phyloP scores from a whole-genome alignment of 768 basidiomycete species.

The Kwoniella sp. region DNA sequence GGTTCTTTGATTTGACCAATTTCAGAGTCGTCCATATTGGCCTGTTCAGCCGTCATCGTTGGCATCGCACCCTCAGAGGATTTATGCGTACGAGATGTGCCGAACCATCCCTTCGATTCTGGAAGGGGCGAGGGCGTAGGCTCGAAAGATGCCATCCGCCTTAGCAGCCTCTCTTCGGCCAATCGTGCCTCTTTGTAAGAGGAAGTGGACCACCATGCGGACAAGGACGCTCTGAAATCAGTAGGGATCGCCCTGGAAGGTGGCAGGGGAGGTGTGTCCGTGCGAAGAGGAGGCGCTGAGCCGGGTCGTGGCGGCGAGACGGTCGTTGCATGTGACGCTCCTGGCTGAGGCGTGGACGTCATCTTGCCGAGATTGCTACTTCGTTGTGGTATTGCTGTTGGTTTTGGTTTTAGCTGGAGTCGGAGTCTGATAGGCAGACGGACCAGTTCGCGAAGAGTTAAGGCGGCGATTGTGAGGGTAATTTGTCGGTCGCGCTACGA shows the following conservation, averaged over 20 bases:
- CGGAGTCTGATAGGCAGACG: not conserved
- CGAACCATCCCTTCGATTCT: slow-evolving; percentile 41
- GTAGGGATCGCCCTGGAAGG: slow-evolving; percentile 40
- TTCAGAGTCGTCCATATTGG: slow-evolving; percentile 14
- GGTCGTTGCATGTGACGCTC: not conserved
- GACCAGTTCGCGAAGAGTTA: slow-evolving; percentile 3
- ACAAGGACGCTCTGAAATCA: slow-evolving; percentile 44
- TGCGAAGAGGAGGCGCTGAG: slow-evolving; percentile 27
- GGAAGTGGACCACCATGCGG: slow-evolving; percentile 51
- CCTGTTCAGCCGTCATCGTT: not conserved
- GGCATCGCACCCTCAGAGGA: slow-evolving; percentile 6
- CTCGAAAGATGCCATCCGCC: slow-evolving; percentile 38
- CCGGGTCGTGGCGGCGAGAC: slow-evolving; percentile 14
- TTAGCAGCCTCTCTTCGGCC: slow-evolving; percentile 45
- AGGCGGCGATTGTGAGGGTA: not conserved
- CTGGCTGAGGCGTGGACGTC: slow-evolving; percentile 22
- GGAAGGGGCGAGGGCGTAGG: slow-evolving; percentile 18
- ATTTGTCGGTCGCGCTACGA: not conserved
- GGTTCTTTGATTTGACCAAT: slow-evolving; percentile 29
- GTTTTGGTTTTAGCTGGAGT: not conserved
- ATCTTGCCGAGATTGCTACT: slow-evolving; percentile 2
- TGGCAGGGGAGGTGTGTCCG: slow-evolving; percentile 30
- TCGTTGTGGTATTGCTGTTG: not conserved
- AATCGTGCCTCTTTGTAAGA: slow-evolving; percentile 46
- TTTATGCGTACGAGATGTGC: not conserved